These are phyloP conservation scores for Brassica incana DNA, from an alignment of 345 rosid genomes.

Conservation along the genomic window DNA sequence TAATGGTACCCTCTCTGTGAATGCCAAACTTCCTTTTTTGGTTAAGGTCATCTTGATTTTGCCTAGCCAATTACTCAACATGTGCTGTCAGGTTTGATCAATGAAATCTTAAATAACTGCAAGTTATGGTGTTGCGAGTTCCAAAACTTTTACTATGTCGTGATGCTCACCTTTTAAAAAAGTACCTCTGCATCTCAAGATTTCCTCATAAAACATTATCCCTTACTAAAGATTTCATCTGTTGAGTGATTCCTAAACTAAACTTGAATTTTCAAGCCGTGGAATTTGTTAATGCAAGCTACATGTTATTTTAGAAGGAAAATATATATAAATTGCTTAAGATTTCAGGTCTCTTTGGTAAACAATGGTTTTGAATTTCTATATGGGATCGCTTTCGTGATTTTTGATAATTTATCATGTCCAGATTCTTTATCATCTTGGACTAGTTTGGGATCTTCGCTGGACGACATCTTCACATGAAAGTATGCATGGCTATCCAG, in stretches of 20 bases:
- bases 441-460: conserved; percentile 79
- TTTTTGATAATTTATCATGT: conserved; percentile 27
- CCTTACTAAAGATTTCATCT: conserved; percentile 6
- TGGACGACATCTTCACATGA: conserved; percentile 59
- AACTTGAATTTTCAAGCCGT: conserved; percentile 16
- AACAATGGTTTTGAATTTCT: conserved; percentile 13
- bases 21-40: neutral
- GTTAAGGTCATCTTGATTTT: conserved; percentile 10
- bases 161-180: conserved; percentile 9
- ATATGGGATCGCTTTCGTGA: conserved; percentile 3
- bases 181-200: neutral
- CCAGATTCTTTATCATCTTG: conserved; percentile 91
- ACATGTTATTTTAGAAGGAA: conserved; percentile 18
- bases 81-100: conserved; percentile 2
- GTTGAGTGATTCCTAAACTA: neutral
- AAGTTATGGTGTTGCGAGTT: neutral
- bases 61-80: conserved; percentile 4
- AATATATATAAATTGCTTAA: neutral
- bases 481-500: conserved; percentile 36
- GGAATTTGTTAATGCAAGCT: conserved; percentile 6
- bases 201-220: neutral
- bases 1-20: conserved; percentile 3
- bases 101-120: neutral
- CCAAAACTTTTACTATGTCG: neutral
- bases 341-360: neutral